These are phyloP conservation scores for Kappamyces sp. DNA, from an alignment of 192 early-diverging fungal species.

Conservation along the genomic window DNA sequence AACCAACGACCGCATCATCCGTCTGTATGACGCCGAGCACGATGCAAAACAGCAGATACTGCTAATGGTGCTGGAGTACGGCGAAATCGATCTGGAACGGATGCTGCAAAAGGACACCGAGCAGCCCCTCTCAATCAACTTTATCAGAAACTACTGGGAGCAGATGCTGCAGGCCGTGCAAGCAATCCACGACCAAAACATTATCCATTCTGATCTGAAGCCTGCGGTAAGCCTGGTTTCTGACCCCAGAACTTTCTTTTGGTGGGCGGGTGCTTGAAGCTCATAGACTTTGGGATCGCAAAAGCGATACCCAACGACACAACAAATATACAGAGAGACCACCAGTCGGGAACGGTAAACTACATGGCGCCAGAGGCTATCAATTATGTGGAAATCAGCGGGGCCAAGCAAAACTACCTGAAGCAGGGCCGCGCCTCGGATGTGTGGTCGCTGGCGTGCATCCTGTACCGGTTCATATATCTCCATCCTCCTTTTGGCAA, in stretches of 20 bases:
- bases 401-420: conserved; percentile 19
- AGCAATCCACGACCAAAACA: conserved; percentile 77
- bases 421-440: conserved; percentile 75
- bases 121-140: conserved; percentile 46
- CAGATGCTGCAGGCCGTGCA: conserved; percentile 88
- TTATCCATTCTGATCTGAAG: conserved; percentile 91
- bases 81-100: conserved; percentile 78
- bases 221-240: conserved; percentile 54
- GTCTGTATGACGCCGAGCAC: conserved; percentile 71
- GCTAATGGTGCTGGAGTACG: conserved; percentile 84
- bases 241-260: conserved; percentile 72
- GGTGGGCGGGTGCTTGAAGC: conserved; percentile 75
- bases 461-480: conserved; percentile 88
- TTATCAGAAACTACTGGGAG: conserved; percentile 62
- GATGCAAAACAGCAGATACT: conserved; percentile 53
- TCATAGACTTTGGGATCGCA: conserved; percentile 99
- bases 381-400: conserved; percentile 26
- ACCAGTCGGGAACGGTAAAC: conserved; percentile 83
- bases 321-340: conserved; percentile 84
- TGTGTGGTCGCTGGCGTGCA: conserved; percentile 89
- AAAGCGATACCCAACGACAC: conserved; percentile 89
- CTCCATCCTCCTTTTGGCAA: conserved; percentile 77
- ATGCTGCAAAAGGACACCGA: conserved; percentile 42
- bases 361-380: conserved; percentile 97
- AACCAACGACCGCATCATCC: conserved; percentile 69